Conservation (phyloP, 768 basidiomycete species). For the Calocera viscosa region DNA sequence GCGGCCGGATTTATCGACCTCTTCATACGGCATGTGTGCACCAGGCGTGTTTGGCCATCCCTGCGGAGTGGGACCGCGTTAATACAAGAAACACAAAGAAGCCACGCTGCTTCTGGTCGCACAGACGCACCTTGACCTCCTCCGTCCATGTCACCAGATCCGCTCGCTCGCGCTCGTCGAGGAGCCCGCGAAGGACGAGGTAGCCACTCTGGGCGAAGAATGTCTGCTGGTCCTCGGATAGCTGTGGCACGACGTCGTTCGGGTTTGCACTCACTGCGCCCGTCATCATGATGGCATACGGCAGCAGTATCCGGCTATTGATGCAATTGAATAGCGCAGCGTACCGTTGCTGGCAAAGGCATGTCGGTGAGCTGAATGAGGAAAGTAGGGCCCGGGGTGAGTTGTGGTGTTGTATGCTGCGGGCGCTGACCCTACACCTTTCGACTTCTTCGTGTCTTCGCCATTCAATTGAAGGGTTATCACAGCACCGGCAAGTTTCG, state of each 20-base stretch:
- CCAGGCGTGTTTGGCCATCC: not conserved
- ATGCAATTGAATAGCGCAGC: not conserved
- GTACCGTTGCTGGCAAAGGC: not conserved
- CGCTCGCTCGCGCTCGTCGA: slow-evolving; percentile 6
- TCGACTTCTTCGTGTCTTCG: not conserved
- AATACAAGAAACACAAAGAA: not conserved
- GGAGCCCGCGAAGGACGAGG: slow-evolving; percentile 4
- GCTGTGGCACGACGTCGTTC: not conserved
- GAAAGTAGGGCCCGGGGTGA: no score
- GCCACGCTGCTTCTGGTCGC: not conserved
- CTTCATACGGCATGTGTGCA: slow-evolving; percentile 13
- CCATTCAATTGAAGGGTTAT: not conserved
- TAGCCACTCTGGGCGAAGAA: not conserved
- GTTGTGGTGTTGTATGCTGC: no score
- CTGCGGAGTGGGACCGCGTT: not conserved
- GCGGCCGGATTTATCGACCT: slow-evolving; percentile 7
- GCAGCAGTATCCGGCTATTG: not conserved
- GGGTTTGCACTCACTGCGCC: not conserved
- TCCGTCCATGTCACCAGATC: not conserved
- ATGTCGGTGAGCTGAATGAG: not conserved
- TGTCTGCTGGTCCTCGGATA: not conserved
- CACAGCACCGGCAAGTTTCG: not conserved
- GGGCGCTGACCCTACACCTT: not conserved
- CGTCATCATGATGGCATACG: not conserved
- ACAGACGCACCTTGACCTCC: slow-evolving; percentile 5